A percentile compares a stretch with the other conserved stretches of the same genome.
Evolutionary conservation across 108 stramenopile genomes (phyloP).

Genomic region (Nitzschia sp.): DNA sequence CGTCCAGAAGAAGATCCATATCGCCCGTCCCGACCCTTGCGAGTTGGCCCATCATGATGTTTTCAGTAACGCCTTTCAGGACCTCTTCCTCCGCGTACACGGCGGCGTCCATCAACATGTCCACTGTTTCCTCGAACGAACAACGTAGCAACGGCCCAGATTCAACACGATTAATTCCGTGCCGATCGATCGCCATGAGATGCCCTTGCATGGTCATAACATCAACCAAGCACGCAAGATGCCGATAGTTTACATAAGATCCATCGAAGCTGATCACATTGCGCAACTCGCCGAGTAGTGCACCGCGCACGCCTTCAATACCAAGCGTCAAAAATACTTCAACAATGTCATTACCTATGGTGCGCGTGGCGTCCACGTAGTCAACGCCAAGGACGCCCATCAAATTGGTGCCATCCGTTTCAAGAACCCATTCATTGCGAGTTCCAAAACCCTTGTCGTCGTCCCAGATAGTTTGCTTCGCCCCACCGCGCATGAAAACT

Average conservation of each 20-base stretch:
- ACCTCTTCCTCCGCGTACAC: conserved; percentile 93
- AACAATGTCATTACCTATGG: conserved; percentile 94
- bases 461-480: conserved; percentile 86
- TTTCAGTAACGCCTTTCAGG: conserved; percentile 95
- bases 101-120: conserved; percentile 98
- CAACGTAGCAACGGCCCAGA: conserved; percentile 93
- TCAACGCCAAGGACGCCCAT: conserved; percentile 92
- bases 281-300: conserved; percentile 81
- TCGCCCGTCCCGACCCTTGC: conserved; percentile 93
- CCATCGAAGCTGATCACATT: conserved; percentile 96
- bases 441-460: conserved; percentile 84
- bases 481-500: conserved; percentile 92
- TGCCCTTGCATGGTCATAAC: conserved; percentile 98
- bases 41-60: conserved; percentile 98
- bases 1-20: conserved; percentile 95
- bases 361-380: conserved; percentile 92
- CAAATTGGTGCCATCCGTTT: conserved; percentile 97
- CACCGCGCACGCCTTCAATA: conserved; percentile 95
- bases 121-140: conserved; percentile 99
- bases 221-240: conserved; percentile 96
- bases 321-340: conserved; percentile 96
- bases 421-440: conserved; percentile 92
- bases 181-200: conserved; percentile 96
- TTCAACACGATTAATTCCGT: conserved; percentile 98
- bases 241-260: conserved; percentile 99